A percentile compares a stretch with the other conserved stretches of the same genome.
These are phyloP conservation scores for Fonsecaea pedrosoi DNA, from an alignment of 2,329 filamentous ascomycete species.

Conservation along the genomic window DNA sequence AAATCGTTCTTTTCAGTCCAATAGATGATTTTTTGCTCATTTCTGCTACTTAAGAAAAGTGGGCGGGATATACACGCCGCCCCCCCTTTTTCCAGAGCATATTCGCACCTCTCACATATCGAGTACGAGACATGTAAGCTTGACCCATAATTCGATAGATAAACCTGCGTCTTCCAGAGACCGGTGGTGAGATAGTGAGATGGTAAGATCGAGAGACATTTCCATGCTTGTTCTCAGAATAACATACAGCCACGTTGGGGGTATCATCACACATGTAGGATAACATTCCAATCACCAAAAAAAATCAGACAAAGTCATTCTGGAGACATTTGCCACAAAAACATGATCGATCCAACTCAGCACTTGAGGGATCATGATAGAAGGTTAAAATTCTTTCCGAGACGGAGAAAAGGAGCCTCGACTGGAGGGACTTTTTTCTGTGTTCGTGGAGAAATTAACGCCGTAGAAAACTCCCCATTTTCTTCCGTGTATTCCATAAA, in stretches of 20 bases:
- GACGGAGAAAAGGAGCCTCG: not conserved
- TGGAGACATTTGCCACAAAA: constrained; percentile 13
- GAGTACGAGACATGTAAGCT: constrained; percentile 1
- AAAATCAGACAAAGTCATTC: not conserved
- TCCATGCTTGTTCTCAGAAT: constrained; percentile 27
- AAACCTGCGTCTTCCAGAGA: constrained; percentile 36
- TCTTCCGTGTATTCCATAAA: constrained; percentile 4
- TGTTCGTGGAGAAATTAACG: constrained; percentile 5
- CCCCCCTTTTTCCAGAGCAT: not conserved
- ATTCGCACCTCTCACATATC: not conserved
- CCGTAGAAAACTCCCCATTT: not conserved
- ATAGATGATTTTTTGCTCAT: constrained; percentile 1
- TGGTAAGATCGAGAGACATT: too few species aligned
- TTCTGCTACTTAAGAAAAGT: not conserved
- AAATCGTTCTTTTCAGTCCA: not conserved
- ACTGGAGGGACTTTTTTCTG: not conserved
- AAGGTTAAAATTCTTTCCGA: constrained; percentile 26
- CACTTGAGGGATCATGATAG: constrained; percentile 40
- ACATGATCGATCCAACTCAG: constrained; percentile 37
- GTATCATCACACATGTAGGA: constrained; percentile 36
- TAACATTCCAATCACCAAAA: constrained; percentile 23
- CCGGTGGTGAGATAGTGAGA: constrained; percentile 8
- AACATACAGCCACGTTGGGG: constrained; percentile 30
- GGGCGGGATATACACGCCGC: not conserved
- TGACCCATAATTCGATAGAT: not conserved